A percentile compares a stretch with the other conserved stretches of the same genome.
Conservation (phyloP, 192 early-diverging fungal species). For the Cladochytrium replicatum region DNA sequence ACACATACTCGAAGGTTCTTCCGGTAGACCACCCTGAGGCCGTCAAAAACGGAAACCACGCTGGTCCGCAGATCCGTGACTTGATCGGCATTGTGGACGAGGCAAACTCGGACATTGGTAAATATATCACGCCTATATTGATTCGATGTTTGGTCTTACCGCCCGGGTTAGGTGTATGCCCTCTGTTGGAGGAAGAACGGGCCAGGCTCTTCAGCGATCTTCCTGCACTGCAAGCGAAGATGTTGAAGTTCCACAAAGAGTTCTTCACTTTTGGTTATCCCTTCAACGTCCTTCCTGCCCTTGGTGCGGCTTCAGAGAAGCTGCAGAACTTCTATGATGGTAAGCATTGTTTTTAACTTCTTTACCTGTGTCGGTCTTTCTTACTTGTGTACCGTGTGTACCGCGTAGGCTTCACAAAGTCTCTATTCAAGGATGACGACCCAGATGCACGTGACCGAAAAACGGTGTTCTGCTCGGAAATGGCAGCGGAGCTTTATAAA, state of each 20-base stretch:
- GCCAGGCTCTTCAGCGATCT: background rate
- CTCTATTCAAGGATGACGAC: background rate
- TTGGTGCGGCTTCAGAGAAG: background rate
- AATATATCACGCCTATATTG: too few species aligned
- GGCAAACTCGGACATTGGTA: background rate
- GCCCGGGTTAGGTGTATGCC: background rate
- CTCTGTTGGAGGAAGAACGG: background rate
- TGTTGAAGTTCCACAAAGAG: background rate
- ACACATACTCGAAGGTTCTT: conserved; percentile 1
- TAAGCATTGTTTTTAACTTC: too few species aligned
- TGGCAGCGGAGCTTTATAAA: background rate
- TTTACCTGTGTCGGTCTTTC: too few species aligned
- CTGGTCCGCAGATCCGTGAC: conserved; percentile 2
- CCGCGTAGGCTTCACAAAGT: background rate
- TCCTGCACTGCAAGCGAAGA: background rate
- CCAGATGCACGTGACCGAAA: background rate
- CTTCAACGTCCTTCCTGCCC: background rate
- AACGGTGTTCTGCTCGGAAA: background rate
- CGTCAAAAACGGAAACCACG: conserved; percentile 3
- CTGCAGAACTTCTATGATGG: too few species aligned
- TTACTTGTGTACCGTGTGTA: background rate
- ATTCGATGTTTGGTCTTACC: too few species aligned
- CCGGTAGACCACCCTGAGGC: conserved; percentile 2
- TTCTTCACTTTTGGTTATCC: background rate
- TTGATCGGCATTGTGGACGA: background rate